Evolutionary conservation across 2,329 filamentous ascomycete species (phyloP), one percentile per base, ranked within the genome.

Genomic region (Verticillium klebahnii): DNA sequence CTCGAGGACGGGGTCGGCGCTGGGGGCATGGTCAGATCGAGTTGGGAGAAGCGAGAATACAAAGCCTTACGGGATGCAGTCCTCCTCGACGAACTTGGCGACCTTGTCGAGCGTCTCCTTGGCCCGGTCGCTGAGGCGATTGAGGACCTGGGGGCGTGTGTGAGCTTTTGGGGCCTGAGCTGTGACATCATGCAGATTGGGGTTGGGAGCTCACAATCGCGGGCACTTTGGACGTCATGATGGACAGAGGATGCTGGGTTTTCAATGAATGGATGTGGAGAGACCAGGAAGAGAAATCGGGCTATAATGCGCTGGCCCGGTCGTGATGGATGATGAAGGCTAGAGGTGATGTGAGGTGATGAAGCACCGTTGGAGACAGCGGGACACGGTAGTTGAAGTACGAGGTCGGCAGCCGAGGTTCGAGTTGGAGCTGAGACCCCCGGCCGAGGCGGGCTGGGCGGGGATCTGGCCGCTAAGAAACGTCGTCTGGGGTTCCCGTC

Each of bases 21-120:
- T 89, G 25, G 19, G 19, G 8, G 5, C 19, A 1, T 6, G 54
- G 25, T 54, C 15, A 61, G 40, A 36, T 17, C n/a, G 9, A 31
- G 31, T 8, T 29, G 29, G 14, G 9, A 19, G 7, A 57, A 34
- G n/a, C 12, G 36, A 29, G 60, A 39, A 58, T 29, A 57, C 32
- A 31, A 19, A 50, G 17, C 2, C 85, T 78, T 74, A 88, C 86
- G 90, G 90, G 67, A 93, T 89, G 75, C 91, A 99, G 82, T 97
- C 93, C 77, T 97, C 93, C 74, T 98, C 91, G 69, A 99, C 95
- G 71, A 99, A 99, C 77, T 93, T 92, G 81, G 94, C 92, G 68
- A 99, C 91, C 67, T 92, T 74, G 72, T 97, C 93, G 67, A 97
- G 81, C 34, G 90, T 91, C 82, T 90, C 88, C 79, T 89, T 91